Percentiles rank a stretch among this genome's conserved stretches.
phyloP scores from a whole-genome alignment of 2,329 filamentous ascomycete genomes.

The Aspergillus fischeri region DNA sequence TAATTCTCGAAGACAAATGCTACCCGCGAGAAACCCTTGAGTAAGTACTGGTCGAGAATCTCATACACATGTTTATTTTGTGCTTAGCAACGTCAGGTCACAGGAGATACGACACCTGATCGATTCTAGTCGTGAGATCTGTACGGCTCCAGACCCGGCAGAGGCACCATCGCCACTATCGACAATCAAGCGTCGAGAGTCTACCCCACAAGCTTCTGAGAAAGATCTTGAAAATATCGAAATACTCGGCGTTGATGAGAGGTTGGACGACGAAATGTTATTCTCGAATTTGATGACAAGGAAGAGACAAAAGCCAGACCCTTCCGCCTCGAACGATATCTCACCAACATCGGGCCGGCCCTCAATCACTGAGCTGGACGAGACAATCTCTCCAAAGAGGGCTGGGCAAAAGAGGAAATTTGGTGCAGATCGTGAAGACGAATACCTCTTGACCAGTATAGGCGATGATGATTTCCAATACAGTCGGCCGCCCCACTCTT shows the following conservation, averaged over 20 bases:
- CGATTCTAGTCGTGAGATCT: slow-evolving; percentile 18
- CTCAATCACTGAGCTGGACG: neutral
- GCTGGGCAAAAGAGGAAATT: slow-evolving; percentile 57
- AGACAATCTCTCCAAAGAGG: slow-evolving; percentile 28
- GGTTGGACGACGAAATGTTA: slow-evolving; percentile 15
- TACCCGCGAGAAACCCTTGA: slow-evolving; percentile 55
- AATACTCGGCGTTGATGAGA: slow-evolving; percentile 5
- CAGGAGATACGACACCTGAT: slow-evolving; percentile 33
- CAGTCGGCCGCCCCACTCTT: slow-evolving; percentile 22
- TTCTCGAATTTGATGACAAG: slow-evolving; percentile 31
- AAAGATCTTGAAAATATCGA: slow-evolving; percentile 3
- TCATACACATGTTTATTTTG: neutral
- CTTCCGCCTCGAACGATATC: neutral
- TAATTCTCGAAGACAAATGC: slow-evolving; percentile 57
- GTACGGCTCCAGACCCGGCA: slow-evolving; percentile 29
- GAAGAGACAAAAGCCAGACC: slow-evolving; percentile 22
- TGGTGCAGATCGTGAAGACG: slow-evolving; percentile 48
- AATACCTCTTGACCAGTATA: slow-evolving; percentile 9
- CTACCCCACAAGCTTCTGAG: slow-evolving; percentile 4
- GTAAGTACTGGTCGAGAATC: slow-evolving; percentile 33
- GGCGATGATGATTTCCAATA: slow-evolving; percentile 35
- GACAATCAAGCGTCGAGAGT: slow-evolving; percentile 31
- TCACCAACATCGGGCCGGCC: slow-evolving; percentile 1
- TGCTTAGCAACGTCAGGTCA: slow-evolving; percentile 21
- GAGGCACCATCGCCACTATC: slow-evolving; percentile 48